These are phyloP conservation scores for Suillus sp. DNA, from an alignment of 768 basidiomycete genomes.

Conservation along the genomic window DNA sequence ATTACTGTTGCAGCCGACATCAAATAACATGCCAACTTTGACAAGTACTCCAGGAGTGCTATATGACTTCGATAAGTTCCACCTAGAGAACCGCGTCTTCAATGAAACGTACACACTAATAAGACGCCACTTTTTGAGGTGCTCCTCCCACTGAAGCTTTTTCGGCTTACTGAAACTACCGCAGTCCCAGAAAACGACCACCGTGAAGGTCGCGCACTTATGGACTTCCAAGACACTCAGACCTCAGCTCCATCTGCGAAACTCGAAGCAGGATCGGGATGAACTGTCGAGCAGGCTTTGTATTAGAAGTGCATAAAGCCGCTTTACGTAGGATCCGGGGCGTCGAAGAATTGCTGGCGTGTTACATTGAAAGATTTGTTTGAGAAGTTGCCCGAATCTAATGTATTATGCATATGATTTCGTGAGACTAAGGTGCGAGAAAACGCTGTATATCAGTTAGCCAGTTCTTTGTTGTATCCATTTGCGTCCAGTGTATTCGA, in stretches of 20 bases:
- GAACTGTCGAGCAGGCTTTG: slow-evolving; percentile 33
- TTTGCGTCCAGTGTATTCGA: too few relatives aligned
- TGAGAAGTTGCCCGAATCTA: background rate
- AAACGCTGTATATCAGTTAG: background rate
- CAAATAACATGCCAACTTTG: background rate
- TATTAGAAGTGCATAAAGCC: slow-evolving; percentile 25
- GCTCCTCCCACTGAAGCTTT: too few relatives aligned
- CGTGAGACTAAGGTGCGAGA: background rate
- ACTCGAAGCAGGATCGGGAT: slow-evolving; percentile 32
- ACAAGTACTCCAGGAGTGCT: too few relatives aligned
- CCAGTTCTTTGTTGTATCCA: slow-evolving; percentile 21
- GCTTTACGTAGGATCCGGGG: slow-evolving; percentile 26
- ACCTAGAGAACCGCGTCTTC: too few relatives aligned
- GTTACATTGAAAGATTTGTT: slow-evolving; percentile 20
- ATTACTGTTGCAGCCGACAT: background rate
- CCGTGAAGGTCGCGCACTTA: slow-evolving; percentile 22
- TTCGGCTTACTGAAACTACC: too few relatives aligned
- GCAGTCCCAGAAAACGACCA: slow-evolving; percentile 12
- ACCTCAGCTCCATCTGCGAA: background rate
- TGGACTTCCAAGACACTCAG: slow-evolving; percentile 26
- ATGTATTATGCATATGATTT: background rate
- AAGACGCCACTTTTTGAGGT: too few relatives aligned
- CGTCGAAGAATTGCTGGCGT: slow-evolving; percentile 25
- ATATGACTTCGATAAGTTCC: too few relatives aligned
- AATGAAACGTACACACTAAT: too few relatives aligned